Base-by-base conservation (phyloP, 2,329 filamentous ascomycete species). In the Talaromyces marneffei region DNA sequence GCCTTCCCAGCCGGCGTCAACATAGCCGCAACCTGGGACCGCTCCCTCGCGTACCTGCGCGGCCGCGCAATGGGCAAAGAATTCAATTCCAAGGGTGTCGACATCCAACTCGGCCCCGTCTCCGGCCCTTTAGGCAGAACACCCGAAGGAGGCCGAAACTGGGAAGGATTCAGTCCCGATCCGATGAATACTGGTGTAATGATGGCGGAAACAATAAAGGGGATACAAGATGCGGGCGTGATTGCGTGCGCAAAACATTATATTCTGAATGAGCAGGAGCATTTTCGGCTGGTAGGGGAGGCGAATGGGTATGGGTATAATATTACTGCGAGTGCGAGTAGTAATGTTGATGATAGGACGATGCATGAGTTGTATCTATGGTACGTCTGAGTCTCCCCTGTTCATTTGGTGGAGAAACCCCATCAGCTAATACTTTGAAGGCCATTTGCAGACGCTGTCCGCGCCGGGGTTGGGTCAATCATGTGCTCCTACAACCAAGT, bases 231-330 rank as follows among this genome's bases (percentile, higher is more conserved):
- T 69, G 86, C 87, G 14, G 91, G 91, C 71, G 85, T 93, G 57
- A 88, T 96, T 75, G 90, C 92, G 63, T 92, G 88, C 69, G 88
- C 88, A 48, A 93, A 92, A 80, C 89, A 92, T 71, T 88, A 80
- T 71, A 84, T 91, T 62, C 82, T 78, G 50, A 90, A 92, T 68
- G 88, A 91, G 75, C 90, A 92, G 77, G 81, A 90, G 81, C 76
- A 87, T 76, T 82, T 88, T 84, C 85, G 89, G 62, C 85, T 88
- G 68, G 72, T 77, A n/a, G 84, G 86, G 70, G 83, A 87, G 46
- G 83, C 87, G 46, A 71, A 74, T 42, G 82, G 80, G 10, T 71
- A 75, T 48, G 82, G 80, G 12, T 85, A 82, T 70, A 82, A 88
- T 69, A 85, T 90, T 55, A 79, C 80, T 16, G 86, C 90, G 68